Conservation (phyloP, 2,329 filamentous ascomycete genomes). For the Talaromyces atroroseus region DNA sequence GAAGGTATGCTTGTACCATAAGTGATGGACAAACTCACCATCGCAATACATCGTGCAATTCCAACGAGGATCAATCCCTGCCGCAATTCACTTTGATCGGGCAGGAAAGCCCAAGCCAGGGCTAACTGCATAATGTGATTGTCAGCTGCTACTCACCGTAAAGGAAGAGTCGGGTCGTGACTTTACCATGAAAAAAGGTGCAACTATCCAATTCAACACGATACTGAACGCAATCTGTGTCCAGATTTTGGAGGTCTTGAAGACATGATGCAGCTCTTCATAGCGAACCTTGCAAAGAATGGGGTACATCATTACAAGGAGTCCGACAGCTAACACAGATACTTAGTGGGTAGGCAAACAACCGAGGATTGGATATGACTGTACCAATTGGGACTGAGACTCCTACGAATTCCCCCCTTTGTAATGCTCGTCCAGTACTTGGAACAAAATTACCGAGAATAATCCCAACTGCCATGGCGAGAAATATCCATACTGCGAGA, state of each 20-base stretch:
- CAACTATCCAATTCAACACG: slow-evolving; percentile 75
- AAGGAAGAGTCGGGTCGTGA: neutral
- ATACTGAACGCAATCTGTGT: slow-evolving; percentile 71
- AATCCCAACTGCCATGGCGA: slow-evolving; percentile 72
- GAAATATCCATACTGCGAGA: slow-evolving; percentile 67
- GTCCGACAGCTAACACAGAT: slow-evolving; percentile 57
- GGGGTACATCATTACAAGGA: slow-evolving; percentile 92
- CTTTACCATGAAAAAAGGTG: slow-evolving; percentile 72
- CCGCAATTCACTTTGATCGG: slow-evolving; percentile 45
- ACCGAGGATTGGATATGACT: slow-evolving; percentile 12
- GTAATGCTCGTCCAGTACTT: slow-evolving; percentile 54
- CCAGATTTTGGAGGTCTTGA: slow-evolving; percentile 62
- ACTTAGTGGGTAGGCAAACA: neutral
- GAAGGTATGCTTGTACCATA: neutral
- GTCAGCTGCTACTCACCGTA: neutral
- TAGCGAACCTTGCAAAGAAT: slow-evolving; percentile 82
- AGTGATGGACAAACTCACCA: slow-evolving; percentile 51
- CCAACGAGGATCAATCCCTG: slow-evolving; percentile 76
- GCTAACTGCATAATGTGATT: slow-evolving; percentile 35
- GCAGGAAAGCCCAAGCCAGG: slow-evolving; percentile 49
- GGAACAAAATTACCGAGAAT: slow-evolving; percentile 71
- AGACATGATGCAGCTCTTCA: slow-evolving; percentile 65
- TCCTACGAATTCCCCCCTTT: slow-evolving; percentile 67
- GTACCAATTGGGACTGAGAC: slow-evolving; percentile 63
- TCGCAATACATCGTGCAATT: slow-evolving; percentile 79